Base-by-base conservation (phyloP, 805 yeast species). In the Saturnispora silvae region DNA sequence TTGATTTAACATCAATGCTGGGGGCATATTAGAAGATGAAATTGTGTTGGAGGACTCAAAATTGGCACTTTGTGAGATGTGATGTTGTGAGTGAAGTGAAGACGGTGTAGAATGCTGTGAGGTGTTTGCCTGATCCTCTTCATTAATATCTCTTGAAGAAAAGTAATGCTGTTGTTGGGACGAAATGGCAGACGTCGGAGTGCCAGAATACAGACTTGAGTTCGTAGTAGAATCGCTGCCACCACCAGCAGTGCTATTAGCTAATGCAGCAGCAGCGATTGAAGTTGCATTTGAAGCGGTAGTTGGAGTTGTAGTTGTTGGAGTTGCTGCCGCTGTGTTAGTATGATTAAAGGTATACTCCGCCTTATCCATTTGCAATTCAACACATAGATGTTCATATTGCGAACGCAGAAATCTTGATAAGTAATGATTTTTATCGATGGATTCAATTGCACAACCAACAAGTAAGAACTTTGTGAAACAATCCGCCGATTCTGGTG, bases 401-500 rank as follows among this genome's bases (percentile, higher is more conserved):
- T 51, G 40, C 11, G 43, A 40, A 15, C 37, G 34, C 2, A 63
- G 39, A 40, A 56, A 64, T 26, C 46, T 46, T 1, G 53, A 59
- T 15, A 60, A 32, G 2, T 54, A 42, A 42, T 57, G 50, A 3
- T 44, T 28, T 20, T 56, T 51, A 14, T 54, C 54, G 16, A 43
- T 28, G 1, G 44, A 15, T 23, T 48, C 47, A 11, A 61, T 38
- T 0, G 60, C 51, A 14, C 60, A 47, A 6, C 65, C 64, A 23
- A 60, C 50, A 20, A 50, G 40, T 26, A 63, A 42, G n/a, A 63
- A 43, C 7, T 47, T 50, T 5, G 56, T 51, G 33, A 64, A 37
- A 33, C 60, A 49, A 22, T 54, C 59, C 4, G 59, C 50, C 20
- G 50, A 47, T 7, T 39, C 40, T 4, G 60, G 60, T 11, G 31